phyloP scores from a whole-genome alignment of 179 eudicot genomes.

The Gypsophila paniculata region DNA sequence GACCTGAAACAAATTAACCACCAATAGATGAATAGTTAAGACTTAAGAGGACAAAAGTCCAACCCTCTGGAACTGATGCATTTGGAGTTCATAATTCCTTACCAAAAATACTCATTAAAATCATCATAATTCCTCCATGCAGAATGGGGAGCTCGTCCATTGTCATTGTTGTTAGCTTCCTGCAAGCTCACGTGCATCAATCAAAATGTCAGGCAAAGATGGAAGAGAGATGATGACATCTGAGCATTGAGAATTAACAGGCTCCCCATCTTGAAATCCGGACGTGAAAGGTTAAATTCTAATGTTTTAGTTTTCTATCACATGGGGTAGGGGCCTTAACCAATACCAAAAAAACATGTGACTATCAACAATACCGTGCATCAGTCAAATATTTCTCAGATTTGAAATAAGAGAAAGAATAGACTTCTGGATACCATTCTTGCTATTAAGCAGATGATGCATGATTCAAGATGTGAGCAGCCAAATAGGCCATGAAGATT shows the following conservation, averaged over 20 bases:
- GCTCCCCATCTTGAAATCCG: no score
- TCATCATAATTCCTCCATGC: conserved; percentile 99
- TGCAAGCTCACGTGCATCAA: conserved; percentile 25
- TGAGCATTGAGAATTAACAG: background rate
- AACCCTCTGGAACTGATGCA: no score
- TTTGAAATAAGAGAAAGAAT: background rate
- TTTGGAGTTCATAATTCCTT: conserved; percentile 21
- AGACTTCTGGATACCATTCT: background rate
- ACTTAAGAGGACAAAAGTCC: conserved; percentile 1
- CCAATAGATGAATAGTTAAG: conserved; percentile 9
- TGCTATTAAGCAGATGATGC: background rate
- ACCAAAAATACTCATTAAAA: conserved; percentile 97
- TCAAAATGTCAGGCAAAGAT: background rate
- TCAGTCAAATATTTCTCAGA: background rate
- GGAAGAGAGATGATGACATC: background rate
- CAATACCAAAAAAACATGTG: background rate
- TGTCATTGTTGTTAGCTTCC: conserved; percentile 86
- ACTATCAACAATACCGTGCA: background rate
- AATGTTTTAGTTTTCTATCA: background rate
- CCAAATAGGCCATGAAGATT: background rate
- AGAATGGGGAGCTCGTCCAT: conserved; percentile 97
- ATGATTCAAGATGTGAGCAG: conserved; percentile 3
- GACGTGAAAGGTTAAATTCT: background rate
- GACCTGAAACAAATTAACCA: conserved; percentile 47
- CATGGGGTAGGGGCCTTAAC: background rate